phyloP scores from a whole-genome alignment of 257 asterid genomes.

The Solanum verrucosum region DNA sequence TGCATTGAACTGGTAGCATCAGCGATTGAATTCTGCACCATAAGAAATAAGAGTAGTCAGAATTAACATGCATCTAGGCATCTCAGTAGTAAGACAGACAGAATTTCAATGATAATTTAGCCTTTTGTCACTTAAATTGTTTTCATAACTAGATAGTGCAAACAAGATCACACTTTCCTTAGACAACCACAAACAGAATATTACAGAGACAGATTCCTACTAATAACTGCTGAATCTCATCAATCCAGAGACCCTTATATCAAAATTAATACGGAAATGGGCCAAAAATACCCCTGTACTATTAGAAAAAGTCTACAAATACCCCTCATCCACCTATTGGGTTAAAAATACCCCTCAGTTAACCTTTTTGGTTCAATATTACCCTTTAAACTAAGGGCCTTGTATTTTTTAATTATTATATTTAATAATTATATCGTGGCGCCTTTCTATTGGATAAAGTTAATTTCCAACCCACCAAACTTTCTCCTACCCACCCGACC shows the following conservation, averaged over 20 bases:
- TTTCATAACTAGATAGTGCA: not conserved
- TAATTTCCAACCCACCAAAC: too few species aligned
- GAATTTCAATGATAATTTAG: not conserved
- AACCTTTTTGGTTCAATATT: too few species aligned
- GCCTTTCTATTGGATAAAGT: too few species aligned
- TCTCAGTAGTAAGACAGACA: not conserved
- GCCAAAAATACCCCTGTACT: too few species aligned
- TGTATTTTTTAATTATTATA: too few species aligned
- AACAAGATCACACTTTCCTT: not conserved
- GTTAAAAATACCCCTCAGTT: too few species aligned
- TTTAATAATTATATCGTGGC: too few species aligned
- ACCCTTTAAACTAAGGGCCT: too few species aligned
- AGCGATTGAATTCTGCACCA: constrained; percentile 58
- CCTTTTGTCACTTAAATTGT: not conserved
- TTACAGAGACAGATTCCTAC: not conserved
- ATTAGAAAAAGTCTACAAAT: too few species aligned
- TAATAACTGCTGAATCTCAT: not conserved
- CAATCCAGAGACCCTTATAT: not conserved
- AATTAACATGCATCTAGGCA: not conserved
- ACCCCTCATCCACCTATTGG: too few species aligned
- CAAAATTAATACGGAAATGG: not conserved
- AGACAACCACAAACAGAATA: not conserved
- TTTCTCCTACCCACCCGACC: too few species aligned
- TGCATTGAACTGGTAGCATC: constrained; percentile 47
- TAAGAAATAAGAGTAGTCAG: not conserved